Evolutionary conservation across 805 yeast species (phyloP), one percentile per base, ranked within the genome.

Genomic region (Saccharomycopsis synnaedendra): DNA sequence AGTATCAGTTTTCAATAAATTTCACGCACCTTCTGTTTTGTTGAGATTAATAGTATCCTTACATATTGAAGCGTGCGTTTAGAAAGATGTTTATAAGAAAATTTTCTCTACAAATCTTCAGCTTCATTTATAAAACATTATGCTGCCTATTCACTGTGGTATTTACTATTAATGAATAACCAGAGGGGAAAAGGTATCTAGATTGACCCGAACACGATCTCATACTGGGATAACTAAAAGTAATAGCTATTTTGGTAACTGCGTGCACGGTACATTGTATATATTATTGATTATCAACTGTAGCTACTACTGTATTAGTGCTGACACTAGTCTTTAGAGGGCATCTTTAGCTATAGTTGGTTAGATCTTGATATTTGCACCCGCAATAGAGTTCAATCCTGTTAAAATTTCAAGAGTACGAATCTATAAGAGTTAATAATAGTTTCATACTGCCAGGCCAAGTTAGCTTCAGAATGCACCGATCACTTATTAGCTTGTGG

Each of bases 171-270:
- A 39, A 43, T 49, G 52, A 49, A 46, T 43, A 46, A 49, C 39
- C 50, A 46, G 52, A 49, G 52, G 52, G 52, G 52, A 49, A 49
- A 49, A 49, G 52, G 50, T 49, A 46, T 43, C 48, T 39, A 49
- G 52, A 49, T 30, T 19, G 43, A 49, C 38, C 41, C 50, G 46
- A 8, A 10, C 43, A 39, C 52, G 52, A 34, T 47, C 52, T 49
- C 50, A 49, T 49, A 49, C 52, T 43, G 45, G 36, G 27, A 19
- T 43, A 33, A 39, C 44, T 46, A 38, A 28, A 42, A 33, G 34
- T 9, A 11, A 29, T 11, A 31, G 35, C 32, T 43, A 33, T 41
- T 43, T 49, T 49, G 50, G 52, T 49, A 47, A 45, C 52, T 49
- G 48, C 52, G 52, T 39, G 28, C 37, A 30, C 49, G 50, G 37